Evolutionary conservation across 2,329 filamentous ascomycete species (phyloP), one percentile per base, ranked within the genome.

Genomic region (Aschersonia sp.): DNA sequence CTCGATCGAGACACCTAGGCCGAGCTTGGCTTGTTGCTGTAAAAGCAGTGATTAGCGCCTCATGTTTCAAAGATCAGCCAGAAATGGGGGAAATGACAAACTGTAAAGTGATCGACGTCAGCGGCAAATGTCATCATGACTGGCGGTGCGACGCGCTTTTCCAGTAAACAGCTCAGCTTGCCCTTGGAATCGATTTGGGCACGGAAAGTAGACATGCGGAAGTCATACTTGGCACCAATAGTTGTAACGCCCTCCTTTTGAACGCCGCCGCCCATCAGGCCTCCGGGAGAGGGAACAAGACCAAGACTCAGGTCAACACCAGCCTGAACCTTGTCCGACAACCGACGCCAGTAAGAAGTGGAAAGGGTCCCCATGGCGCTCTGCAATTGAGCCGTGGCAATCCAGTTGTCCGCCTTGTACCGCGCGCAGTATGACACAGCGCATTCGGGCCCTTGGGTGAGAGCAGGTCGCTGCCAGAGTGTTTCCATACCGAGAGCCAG

Each of bases 141-240:
- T 31, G 89, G 85, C 54, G 88, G 87, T 32, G 88, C 88, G 60
- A 98, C 86, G 61, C 88, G 83, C 81, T 96, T 97, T 76, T 98
- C 92, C 56, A 97, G 71, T 60, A 96, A 70, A 63, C 87, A 92
- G 68, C 85, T 87, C 52, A 98, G 76, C 73, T 94, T 95, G 65
- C 92, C 92, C 64, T 87, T 82, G 60, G 88, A 94, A 70, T 98
- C 92, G 58, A 97, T 78, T 71, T 98, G 92, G 43, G 90, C 92
- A 55, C 90, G 82, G 81, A 96, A 95, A 46, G 87, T 92, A 48
- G 87, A 92, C 70, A 88, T 86, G 62, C 87, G 80, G 79, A 98
- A 98, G 66, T 96, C 90, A 70, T 98, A 98, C 71, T 98, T 98
- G 63, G 88, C 87, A 60, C 90, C 92, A 58, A 97, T 77, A 47